A percentile compares a stretch with the other conserved stretches of the same genome.
Conservation (phyloP, 139 green algal species). For the Nannochloris sp. region DNA sequence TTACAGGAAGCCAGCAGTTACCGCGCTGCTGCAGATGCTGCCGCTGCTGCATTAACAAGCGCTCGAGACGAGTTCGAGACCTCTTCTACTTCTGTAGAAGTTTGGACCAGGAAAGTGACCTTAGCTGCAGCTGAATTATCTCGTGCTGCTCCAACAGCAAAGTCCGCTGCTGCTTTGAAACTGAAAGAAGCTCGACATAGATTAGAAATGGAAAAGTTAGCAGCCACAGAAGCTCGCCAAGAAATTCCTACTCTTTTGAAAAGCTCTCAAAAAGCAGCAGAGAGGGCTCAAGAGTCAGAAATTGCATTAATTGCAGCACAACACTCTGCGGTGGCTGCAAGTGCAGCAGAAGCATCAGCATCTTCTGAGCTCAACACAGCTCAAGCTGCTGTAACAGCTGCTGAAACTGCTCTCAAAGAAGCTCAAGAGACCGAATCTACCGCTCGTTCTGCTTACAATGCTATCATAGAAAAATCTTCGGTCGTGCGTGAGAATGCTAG, state of each 20-base stretch:
- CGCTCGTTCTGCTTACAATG: not conserved
- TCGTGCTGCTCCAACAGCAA: not conserved
- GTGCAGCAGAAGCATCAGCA: slow-evolving; percentile 6
- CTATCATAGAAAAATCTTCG: not conserved
- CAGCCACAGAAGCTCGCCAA: not conserved
- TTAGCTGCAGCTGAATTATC: slow-evolving; percentile 12
- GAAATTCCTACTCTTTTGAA: not conserved
- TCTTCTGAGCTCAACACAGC: not conserved
- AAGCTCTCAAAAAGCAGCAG: not conserved
- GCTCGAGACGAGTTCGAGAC: not conserved
- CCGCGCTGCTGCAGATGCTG: not conserved
- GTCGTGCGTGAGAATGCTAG: not conserved
- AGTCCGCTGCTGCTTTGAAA: not conserved
- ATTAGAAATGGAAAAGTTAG: slow-evolving; percentile 9
- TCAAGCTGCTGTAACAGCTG: not conserved
- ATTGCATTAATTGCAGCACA: slow-evolving; percentile 1
- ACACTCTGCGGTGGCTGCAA: not conserved
- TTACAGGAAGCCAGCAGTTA: not conserved
- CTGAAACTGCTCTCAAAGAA: not conserved
- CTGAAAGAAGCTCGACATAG: slow-evolving; percentile 12
- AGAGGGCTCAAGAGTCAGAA: not conserved
- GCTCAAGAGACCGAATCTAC: not conserved
- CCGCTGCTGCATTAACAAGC: not conserved
- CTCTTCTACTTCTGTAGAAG: not conserved
- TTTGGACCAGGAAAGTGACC: slow-evolving; percentile 10